Conservation (phyloP, 2,329 filamentous ascomycete genomes). For the Pseudocercospora crystallina region DNA sequence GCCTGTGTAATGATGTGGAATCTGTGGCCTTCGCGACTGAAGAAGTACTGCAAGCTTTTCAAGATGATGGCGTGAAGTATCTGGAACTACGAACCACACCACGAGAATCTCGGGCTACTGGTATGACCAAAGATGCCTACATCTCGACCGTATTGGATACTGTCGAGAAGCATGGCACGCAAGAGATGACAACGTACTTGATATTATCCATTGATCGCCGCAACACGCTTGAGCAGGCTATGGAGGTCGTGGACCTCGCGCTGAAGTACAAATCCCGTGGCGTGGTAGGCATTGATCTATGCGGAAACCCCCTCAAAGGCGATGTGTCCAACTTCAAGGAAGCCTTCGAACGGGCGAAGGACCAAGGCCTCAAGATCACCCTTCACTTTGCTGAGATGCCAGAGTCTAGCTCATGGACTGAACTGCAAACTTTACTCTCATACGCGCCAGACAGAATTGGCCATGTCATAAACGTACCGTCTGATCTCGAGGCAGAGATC, state of each 20-base stretch:
- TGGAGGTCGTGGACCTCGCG: constrained; percentile 65
- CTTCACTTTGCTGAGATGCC: constrained; percentile 76
- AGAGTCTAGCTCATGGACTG: constrained; percentile 55
- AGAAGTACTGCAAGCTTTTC: constrained; percentile 66
- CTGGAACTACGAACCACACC: constrained; percentile 81
- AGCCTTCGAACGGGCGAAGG: constrained; percentile 59
- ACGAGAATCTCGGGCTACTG: constrained; percentile 56
- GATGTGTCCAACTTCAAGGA: constrained; percentile 60
- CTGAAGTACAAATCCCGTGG: constrained; percentile 47
- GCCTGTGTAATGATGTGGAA: constrained; percentile 63
- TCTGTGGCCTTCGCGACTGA: constrained; percentile 60
- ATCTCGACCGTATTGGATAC: constrained; percentile 64
- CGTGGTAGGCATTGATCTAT: constrained; percentile 75
- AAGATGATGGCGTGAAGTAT: constrained; percentile 70
- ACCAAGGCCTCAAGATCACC: constrained; percentile 61
- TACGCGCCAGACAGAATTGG: constrained; percentile 70
- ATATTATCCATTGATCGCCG: constrained; percentile 75
- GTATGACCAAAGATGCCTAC: constrained; percentile 63
- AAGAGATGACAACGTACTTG: constrained; percentile 45
- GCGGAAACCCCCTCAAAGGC: constrained; percentile 69
- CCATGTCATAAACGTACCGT: constrained; percentile 74
- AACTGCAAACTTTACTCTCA: constrained; percentile 63
- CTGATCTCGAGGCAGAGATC: constrained; percentile 59
- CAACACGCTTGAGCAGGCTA: constrained; percentile 58
- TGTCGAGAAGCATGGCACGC: constrained; percentile 54